These are phyloP conservation scores for Boletus reticuloceps DNA, from an alignment of 768 basidiomycete genomes.

Conservation along the genomic window DNA sequence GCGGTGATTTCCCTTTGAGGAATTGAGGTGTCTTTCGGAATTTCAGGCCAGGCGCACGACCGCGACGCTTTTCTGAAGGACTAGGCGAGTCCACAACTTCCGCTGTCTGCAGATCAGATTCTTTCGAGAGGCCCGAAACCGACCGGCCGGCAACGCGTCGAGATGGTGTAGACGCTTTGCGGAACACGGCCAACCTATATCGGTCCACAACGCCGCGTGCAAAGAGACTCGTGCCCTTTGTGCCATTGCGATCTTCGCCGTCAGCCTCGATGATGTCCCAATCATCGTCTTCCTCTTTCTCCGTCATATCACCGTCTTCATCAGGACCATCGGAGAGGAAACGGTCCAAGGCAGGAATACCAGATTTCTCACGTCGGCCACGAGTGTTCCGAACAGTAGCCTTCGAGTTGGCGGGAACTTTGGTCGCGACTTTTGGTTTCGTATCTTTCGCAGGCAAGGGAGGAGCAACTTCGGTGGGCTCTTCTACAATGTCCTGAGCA, in stretches of 20 bases:
- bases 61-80: constrained; percentile 56
- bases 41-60: constrained; percentile 63
- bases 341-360: constrained; percentile 75
- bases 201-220: constrained; percentile 90
- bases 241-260: constrained; percentile 81
- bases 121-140: constrained; percentile 57
- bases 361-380: constrained; percentile 75
- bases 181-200: constrained; percentile 82
- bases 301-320: constrained; percentile 41
- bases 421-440: constrained; percentile 26
- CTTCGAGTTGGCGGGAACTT: constrained; percentile 14
- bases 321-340: constrained; percentile 56
- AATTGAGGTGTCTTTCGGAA: constrained; percentile 78
- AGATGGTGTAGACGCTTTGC: constrained; percentile 71
- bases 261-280: constrained; percentile 90
- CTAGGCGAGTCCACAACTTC: constrained; percentile 44
- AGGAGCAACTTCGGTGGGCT: constrained; percentile 24
- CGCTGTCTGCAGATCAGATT: constrained; percentile 42
- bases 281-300: constrained; percentile 68
- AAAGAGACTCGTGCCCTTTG: constrained; percentile 78
- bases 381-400: constrained; percentile 32
- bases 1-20: constrained; percentile 67
- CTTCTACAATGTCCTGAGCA: constrained; percentile 1
- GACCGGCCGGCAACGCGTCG: constrained; percentile 45
- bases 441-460: constrained; percentile 31